phyloP scores from a whole-genome alignment of 75 land plant species.

The Sequoiadendron giganteum region DNA sequence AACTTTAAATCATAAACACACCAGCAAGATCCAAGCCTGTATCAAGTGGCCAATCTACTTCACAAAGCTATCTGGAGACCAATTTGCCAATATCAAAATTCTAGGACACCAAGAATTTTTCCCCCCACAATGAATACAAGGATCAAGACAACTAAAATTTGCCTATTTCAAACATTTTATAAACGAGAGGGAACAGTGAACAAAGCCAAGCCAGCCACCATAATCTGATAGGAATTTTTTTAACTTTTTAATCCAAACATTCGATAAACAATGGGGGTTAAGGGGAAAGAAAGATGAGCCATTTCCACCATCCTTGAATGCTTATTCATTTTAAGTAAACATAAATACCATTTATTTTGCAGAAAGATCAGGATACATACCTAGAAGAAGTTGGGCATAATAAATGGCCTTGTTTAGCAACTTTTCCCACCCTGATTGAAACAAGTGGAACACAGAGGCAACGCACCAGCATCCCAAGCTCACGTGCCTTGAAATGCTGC shows the following conservation, averaged over 20 bases:
- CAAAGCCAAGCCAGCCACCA: neutral
- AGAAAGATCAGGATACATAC: conserved; percentile 25
- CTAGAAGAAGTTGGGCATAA: conserved; percentile 67
- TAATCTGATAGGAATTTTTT: neutral
- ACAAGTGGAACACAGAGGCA: conserved; percentile 89
- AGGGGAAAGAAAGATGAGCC: neutral
- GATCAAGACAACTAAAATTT: neutral
- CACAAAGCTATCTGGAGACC: neutral
- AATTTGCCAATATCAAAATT: neutral
- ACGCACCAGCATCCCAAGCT: conserved; percentile 74
- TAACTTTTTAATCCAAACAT: neutral
- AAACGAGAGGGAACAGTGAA: neutral
- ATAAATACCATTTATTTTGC: neutral
- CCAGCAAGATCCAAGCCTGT: neutral
- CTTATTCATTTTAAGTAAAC: neutral
- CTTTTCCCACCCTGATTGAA: conserved; percentile 85
- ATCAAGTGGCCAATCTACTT: conserved; percentile 2
- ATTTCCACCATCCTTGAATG: neutral
- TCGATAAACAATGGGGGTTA: neutral
- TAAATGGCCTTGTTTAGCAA: conserved; percentile 53
- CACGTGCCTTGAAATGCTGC: conserved; percentile 86
- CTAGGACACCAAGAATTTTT: neutral
- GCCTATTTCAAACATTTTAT: neutral
- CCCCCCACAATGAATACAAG: neutral
- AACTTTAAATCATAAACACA: neutral